These are phyloP conservation scores for Lojkania enalia DNA, from an alignment of 2,329 filamentous ascomycete genomes.

Conservation along the genomic window DNA sequence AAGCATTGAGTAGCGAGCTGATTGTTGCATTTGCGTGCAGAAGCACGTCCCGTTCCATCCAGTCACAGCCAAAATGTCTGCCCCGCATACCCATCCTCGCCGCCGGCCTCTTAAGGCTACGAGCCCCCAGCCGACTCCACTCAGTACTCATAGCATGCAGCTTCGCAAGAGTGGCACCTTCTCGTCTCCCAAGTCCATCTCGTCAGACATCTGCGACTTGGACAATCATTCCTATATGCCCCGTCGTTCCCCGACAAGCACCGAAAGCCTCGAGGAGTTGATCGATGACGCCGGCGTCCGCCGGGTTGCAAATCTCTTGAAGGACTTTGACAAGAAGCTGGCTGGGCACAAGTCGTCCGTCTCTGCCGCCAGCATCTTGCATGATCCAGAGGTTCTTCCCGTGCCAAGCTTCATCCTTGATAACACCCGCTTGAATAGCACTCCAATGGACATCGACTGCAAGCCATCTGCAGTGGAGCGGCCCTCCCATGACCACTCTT, in stretches of 20 bases:
- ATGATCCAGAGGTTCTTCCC: conserved; percentile 54
- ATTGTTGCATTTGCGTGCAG: conserved; percentile 29
- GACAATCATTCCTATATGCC: conserved; percentile 48
- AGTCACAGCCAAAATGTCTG: conserved; percentile 46
- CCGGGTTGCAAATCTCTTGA: conserved; percentile 49
- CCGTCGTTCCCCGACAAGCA: conserved; percentile 53
- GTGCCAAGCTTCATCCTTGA: conserved; percentile 51
- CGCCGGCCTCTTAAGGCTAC: conserved; percentile 49
- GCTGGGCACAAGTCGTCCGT: conserved; percentile 38
- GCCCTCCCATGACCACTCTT: conserved; percentile 65
- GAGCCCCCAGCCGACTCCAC: conserved; percentile 26
- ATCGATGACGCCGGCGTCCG: conserved; percentile 51
- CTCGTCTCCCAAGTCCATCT: conserved; percentile 46
- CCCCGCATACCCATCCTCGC: conserved; percentile 48
- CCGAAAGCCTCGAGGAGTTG: conserved; percentile 53
- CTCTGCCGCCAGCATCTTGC: conserved; percentile 45
- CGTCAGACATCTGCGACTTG: conserved; percentile 45
- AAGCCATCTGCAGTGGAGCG: conserved; percentile 48
- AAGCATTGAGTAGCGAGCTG: conserved; percentile 17
- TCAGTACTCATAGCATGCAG: conserved; percentile 47
- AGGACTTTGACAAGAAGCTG: conserved; percentile 50
- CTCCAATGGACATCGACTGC: conserved; percentile 40
- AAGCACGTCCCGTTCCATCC: conserved; percentile 16
- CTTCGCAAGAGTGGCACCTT: conserved; percentile 56
- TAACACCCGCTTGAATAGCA: conserved; percentile 37